Base-by-base conservation (phyloP, 2,329 filamentous ascomycete species). In the Claviceps arundinis region DNA sequence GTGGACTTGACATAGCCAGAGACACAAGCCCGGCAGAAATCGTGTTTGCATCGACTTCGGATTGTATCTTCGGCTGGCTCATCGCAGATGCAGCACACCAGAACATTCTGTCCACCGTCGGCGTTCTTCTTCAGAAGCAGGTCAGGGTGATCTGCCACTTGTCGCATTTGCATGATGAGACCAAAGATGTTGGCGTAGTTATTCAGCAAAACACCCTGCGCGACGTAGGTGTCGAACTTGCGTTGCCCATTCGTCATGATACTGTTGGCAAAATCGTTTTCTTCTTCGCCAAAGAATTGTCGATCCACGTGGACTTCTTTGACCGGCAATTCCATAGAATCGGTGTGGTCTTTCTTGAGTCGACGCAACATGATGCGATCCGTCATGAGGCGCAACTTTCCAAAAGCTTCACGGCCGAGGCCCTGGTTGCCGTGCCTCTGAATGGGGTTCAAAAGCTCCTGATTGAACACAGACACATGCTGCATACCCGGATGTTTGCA, bases 141-240 rank as follows among this genome's bases (percentile, higher is more conserved):
- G 69, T 98, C 93, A 0, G 93, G 93, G 64, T 98, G 93, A 59
- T 98, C 93, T 7, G 93, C 89, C 26, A 96, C 88, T 70, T 98
- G 93, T 52, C 93, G 85, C 91, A 98, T 97, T 68, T 95, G 90
- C 89, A 97, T 97, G 63, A 98, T 96, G 52, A 98, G 77, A 63
- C 90, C 91, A 62, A 98, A 98, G 58, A 98, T 97, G 66, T 98
- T 98, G 71, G 93, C 93, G 60, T 97, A 97, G 65, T 96, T 95
- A 74, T 97, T 89, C 55, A 98, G 78, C 68, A 98, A 81, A 19
- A 97, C 91, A 71, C 89, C 90, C 57, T 89, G 87, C 17, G 89
- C 85, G 40, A 97, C 93, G 59, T 97, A 98, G 0, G 90, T 97
- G 63, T 97, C 88, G 59, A 97, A 98, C 60, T 89, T 84, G 55